phyloP scores from a whole-genome alignment of 257 asterid genomes.

The Agastache rugosa region DNA sequence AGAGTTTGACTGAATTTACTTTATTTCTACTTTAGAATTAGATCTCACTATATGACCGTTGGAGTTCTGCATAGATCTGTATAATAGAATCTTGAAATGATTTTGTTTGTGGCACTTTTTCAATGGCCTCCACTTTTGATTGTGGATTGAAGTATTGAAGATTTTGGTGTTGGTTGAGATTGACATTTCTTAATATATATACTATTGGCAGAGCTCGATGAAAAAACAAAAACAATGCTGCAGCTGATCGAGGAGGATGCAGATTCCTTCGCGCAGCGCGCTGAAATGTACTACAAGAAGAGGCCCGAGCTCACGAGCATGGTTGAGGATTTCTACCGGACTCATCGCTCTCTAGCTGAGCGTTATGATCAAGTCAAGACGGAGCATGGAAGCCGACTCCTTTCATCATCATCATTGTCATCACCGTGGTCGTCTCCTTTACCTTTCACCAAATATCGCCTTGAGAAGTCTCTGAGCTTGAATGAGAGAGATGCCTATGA shows the following conservation, averaged over 20 bases:
- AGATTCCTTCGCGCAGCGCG: conserved; percentile 85
- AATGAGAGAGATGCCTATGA: conserved; percentile 59
- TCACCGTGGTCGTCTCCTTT: conserved; percentile 62
- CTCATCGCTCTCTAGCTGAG: conserved; percentile 83
- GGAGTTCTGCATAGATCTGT: conserved; percentile 24
- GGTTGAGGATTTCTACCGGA: conserved; percentile 76
- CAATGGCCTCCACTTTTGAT: neutral
- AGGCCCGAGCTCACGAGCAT: conserved; percentile 82
- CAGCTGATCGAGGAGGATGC: conserved; percentile 83
- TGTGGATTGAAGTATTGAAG: conserved; percentile 9
- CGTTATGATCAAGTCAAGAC: conserved; percentile 64
- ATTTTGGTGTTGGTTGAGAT: neutral
- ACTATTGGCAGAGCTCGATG: conserved; percentile 61
- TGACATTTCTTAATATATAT: neutral
- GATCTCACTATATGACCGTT: conserved; percentile 45
- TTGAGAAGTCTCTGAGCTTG: conserved; percentile 55
- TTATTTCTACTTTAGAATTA: conserved; percentile 21
- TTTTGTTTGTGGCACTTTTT: neutral
- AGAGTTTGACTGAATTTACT: conserved; percentile 25
- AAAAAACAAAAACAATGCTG: conserved; percentile 69
- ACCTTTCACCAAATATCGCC: conserved; percentile 51
- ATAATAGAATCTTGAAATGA: conserved; percentile 35
- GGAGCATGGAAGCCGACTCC: conserved; percentile 60
- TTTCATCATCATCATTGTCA: conserved; percentile 50
- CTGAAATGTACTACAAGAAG: conserved; percentile 89